phyloP scores from a whole-genome alignment of 78 protist genomes.

The Chrysochromulina parva region DNA sequence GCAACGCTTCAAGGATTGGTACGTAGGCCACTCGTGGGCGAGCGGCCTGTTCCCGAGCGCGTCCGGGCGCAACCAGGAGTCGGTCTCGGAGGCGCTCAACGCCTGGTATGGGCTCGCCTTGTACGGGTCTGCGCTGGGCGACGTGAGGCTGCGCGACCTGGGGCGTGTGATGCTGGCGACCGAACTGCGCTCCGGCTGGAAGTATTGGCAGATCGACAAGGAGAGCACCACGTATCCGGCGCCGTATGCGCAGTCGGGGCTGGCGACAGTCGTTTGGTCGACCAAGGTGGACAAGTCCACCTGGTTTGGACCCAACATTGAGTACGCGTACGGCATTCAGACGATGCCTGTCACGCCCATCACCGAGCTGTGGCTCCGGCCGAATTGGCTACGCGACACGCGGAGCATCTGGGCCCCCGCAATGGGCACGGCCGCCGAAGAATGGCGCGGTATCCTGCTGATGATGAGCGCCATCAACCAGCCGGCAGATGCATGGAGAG shows the following conservation, averaged over 20 bases:
- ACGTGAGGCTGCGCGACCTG: background rate
- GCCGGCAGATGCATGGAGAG: background rate
- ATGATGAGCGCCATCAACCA: background rate
- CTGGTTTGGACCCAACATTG: background rate
- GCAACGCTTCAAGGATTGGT: conserved; percentile 21
- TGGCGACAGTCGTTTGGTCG: background rate
- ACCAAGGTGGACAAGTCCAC: background rate
- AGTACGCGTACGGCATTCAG: background rate
- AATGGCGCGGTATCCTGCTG: background rate
- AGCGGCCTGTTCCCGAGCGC: background rate
- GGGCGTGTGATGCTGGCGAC: conserved; percentile 2
- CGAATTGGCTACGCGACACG: background rate
- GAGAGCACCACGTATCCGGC: background rate
- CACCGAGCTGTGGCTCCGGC: background rate
- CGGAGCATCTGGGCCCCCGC: background rate
- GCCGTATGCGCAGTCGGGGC: background rate
- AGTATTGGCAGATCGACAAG: background rate
- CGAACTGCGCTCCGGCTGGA: background rate
- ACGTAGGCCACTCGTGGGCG: conserved; percentile 18
- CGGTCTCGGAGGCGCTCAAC: conserved; percentile 17
- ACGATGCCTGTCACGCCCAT: background rate
- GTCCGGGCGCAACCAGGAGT: conserved; percentile 9
- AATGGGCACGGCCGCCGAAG: too few relatives aligned
- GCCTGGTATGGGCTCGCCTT: background rate
- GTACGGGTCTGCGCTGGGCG: background rate